phyloP scores from a whole-genome alignment of 116 monocot genomes.

The Iris pallida region DNA sequence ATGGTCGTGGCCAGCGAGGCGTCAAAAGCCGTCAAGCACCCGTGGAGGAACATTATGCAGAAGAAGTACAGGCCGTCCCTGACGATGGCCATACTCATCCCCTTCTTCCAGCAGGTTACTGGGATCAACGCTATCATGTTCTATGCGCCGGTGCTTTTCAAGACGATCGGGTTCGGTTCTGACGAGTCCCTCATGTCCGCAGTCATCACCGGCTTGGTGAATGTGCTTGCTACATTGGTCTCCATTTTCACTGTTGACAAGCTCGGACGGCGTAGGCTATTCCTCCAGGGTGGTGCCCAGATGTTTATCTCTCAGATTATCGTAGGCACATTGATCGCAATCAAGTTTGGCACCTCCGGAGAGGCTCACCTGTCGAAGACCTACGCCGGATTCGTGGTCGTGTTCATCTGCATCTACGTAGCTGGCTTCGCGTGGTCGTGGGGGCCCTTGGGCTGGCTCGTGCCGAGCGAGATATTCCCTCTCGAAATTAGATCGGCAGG shows the following conservation, averaged over 20 bases:
- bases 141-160: slow-evolving; percentile 35
- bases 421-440: slow-evolving; percentile 13
- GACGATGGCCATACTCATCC: slow-evolving; percentile 38
- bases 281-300: slow-evolving; percentile 26
- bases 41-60: slow-evolving; percentile 26
- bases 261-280: slow-evolving; percentile 22
- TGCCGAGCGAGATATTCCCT: slow-evolving; percentile 6
- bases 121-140: slow-evolving; percentile 42
- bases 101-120: slow-evolving; percentile 39
- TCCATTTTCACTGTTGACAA: slow-evolving; percentile 28
- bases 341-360: slow-evolving; percentile 4
- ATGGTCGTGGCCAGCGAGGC: slow-evolving; percentile 32
- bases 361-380: background rate
- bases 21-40: slow-evolving; percentile 24
- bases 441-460: slow-evolving; percentile 7
- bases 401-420: slow-evolving; percentile 10
- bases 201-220: slow-evolving; percentile 31
- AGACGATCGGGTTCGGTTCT: slow-evolving; percentile 28
- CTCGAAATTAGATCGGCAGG: slow-evolving; percentile 9
- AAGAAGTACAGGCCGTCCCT: slow-evolving; percentile 25
- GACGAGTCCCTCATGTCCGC: slow-evolving; percentile 19
- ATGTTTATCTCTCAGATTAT: slow-evolving; percentile 21
- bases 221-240: slow-evolving; percentile 14
- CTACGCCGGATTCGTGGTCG: background rate
- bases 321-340: slow-evolving; percentile 5